Evolutionary conservation across 1,139 yeast species (phyloP), one percentile per base, ranked within the genome.

Genomic region (Candida sanyaensis): DNA sequence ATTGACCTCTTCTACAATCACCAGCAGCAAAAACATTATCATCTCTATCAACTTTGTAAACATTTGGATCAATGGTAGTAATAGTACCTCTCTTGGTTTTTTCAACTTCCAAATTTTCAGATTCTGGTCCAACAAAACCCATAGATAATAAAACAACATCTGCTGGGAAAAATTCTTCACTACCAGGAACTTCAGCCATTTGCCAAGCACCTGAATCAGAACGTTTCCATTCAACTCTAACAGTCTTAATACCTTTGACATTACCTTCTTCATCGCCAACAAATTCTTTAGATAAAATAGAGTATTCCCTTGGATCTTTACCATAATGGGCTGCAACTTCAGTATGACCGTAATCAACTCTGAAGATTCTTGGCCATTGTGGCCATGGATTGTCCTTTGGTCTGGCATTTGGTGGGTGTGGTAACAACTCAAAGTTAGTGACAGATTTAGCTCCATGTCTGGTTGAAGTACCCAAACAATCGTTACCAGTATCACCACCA

Each of bases 401-500:
- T 69, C 98, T 84, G 50, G 82, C 78, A 37, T 80, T 78, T 43
- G 97, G 91, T 54, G 99, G 99, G 62, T 86, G 84, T 52, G 99
- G 99, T 61, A 93, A 78, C 65, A 93, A 78, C 74, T 93, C 99
- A 68, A 93, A 93, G 79, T 93, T 93, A 57, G 88, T 81, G 47
- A 93, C 97, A n/a, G 96, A 87, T 66, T 88, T 85, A 55, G 98
- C 98, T 37, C 97, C 97, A 65, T 93, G 98, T 73, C 99, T 87
- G 40, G 96, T 93, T 29, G 97, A 84, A 36, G 99, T 93, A 72
- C 98, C 99, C 64, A 93, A 81, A 81, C 98, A 93, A 77, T 93
- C 99, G 65, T 93, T 93, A 82, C 99, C 99, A 40, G 99, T 93
- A 69, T 93, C 99, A 81, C 99, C 99, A 76, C 99, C 99, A 63